A percentile compares a stretch with the other conserved stretches of the same genome.
These are phyloP conservation scores for Aspergillus fumigatus DNA, from an alignment of 2,329 filamentous ascomycete genomes.

Conservation along the genomic window DNA sequence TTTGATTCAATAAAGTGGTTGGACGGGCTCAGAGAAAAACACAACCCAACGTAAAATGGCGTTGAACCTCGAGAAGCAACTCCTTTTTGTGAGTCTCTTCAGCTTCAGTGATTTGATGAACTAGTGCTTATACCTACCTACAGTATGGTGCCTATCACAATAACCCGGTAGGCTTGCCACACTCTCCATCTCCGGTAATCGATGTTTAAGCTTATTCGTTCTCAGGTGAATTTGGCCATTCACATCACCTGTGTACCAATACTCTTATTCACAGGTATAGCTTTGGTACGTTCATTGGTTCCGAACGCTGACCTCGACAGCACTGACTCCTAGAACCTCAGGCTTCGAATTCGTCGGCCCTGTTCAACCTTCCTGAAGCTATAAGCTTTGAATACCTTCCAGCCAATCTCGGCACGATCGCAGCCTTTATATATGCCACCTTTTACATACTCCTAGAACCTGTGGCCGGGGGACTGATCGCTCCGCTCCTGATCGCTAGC, in stretches of 20 bases:
- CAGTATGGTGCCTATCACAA: constrained; percentile 66
- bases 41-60: constrained; percentile 28
- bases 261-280: constrained; percentile 55
- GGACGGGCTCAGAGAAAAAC: background rate
- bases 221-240: constrained; percentile 60
- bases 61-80: constrained; percentile 62
- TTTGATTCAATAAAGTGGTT: background rate
- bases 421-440: constrained; percentile 60
- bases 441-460: constrained; percentile 92
- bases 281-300: constrained; percentile 47
- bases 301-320: background rate
- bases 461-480: constrained; percentile 75
- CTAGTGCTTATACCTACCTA: constrained; percentile 14
- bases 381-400: constrained; percentile 55
- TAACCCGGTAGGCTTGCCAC: constrained; percentile 48
- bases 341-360: constrained; percentile 53
- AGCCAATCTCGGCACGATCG: constrained; percentile 56
- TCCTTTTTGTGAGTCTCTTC: constrained; percentile 55
- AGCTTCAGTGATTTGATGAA: constrained; percentile 13
- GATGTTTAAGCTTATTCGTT: constrained; percentile 16
- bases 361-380: constrained; percentile 51
- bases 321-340: constrained; percentile 23
- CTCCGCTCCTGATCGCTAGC: constrained; percentile 68
- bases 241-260: constrained; percentile 61
- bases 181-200: constrained; percentile 9